Conservation (phyloP, 768 basidiomycete species). For the Tylopilus sp. region DNA sequence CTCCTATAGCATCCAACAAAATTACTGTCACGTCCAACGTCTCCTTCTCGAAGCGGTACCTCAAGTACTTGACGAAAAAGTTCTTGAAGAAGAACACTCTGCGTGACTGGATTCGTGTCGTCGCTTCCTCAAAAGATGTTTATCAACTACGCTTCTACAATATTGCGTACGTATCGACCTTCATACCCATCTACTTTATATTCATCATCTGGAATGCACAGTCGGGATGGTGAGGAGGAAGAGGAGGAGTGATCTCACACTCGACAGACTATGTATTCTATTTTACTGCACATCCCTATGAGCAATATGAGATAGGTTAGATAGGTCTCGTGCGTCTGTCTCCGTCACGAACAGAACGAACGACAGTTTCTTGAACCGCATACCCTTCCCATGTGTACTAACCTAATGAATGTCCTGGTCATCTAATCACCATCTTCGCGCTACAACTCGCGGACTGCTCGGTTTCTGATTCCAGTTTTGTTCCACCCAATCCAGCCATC, state of each 20-base stretch:
- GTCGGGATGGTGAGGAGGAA: conserved; percentile 52
- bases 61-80: conserved; percentile 99
- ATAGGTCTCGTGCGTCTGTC: not conserved
- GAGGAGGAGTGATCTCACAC: conserved; percentile 41
- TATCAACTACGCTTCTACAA: conserved; percentile 97
- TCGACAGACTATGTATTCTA: not conserved
- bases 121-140: conserved; percentile 88
- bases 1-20: conserved; percentile 62
- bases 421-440: conserved; percentile 20
- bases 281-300: not conserved
- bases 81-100: conserved; percentile 97
- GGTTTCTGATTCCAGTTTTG: conserved; percentile 35
- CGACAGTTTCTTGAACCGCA: not conserved
- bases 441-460: conserved; percentile 4
- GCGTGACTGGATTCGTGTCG: conserved; percentile 97
- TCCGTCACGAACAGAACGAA: not conserved
- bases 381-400: not conserved
- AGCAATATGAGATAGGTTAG: conserved; percentile 10
- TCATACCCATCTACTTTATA: not conserved
- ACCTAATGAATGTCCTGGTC: not conserved
- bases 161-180: conserved; percentile 59
- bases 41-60: conserved; percentile 94
- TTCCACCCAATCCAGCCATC: conserved; percentile 55
- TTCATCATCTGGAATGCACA: conserved; percentile 14
- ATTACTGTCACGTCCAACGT: conserved; percentile 83